A percentile compares a stretch with the other conserved stretches of the same genome.
phyloP scores from a whole-genome alignment of 441 rosid species.

The Gossypium aridum region DNA sequence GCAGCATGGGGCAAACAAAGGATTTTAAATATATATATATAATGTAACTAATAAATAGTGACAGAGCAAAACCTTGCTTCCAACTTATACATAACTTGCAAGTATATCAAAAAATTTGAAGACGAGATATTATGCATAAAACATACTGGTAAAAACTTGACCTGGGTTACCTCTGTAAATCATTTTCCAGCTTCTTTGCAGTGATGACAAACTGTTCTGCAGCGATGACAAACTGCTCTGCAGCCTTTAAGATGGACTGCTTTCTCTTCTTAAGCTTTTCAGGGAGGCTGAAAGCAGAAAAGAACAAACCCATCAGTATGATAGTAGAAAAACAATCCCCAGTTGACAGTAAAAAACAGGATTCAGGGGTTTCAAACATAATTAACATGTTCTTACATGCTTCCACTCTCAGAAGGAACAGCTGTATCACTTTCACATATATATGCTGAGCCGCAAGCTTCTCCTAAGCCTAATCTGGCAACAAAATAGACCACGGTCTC shows the following conservation, averaged over 20 bases:
- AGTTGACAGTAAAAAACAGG: background rate
- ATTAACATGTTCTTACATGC: slow-evolving; percentile 39
- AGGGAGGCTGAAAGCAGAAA: slow-evolving; percentile 29
- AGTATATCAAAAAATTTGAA: no score
- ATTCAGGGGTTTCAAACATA: background rate
- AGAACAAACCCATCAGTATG: background rate
- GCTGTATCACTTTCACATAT: slow-evolving; percentile 24
- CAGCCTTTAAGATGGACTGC: slow-evolving; percentile 32
- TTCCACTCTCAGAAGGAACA: slow-evolving; percentile 25
- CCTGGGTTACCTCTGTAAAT: slow-evolving; percentile 37
- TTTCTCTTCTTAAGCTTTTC: slow-evolving; percentile 35
- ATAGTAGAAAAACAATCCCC: background rate
- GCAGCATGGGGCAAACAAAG: slow-evolving; percentile 5
- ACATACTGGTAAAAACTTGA: background rate
- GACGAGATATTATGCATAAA: background rate
- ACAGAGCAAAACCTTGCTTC: background rate
- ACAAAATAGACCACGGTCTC: slow-evolving; percentile 45
- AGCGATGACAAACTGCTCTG: slow-evolving; percentile 47
- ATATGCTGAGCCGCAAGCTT: slow-evolving; percentile 50
- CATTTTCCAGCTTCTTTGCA: slow-evolving; percentile 56
- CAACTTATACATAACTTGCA: background rate
- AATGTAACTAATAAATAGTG: background rate
- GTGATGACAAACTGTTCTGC: slow-evolving; percentile 52
- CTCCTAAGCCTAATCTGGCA: slow-evolving; percentile 60
- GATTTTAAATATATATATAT: background rate